Base-by-base conservation (phyloP, 1,284 basidiomycete genomes). In the Ceratobasidium sp. region DNA sequence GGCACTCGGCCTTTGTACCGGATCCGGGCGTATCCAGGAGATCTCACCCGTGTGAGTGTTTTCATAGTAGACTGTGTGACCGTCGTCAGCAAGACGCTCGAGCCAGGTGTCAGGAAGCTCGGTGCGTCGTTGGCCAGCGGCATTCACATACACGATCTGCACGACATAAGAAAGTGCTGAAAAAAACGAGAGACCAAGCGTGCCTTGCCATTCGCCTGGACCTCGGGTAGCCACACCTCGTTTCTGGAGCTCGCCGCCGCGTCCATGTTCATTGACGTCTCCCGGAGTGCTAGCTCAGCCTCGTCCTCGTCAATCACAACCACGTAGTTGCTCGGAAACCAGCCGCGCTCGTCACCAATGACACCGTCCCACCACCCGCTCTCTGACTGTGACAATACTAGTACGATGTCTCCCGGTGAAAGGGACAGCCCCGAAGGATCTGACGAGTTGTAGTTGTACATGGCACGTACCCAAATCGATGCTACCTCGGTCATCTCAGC, bases 361-460 rank as follows among this genome's bases (percentile, higher is more conserved):
- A 98, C 82, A 10, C 96, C 96, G 79, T 99, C 96, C 96, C 96
- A 99, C 96, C 96, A 99, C 15, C 96, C 96, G 2, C 91, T 93
- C 54, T 93, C 92, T 65, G 98, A 86, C 77, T 91, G 89, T 6
- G 91, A 93, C 57, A 97, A 84, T 65, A 99, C 93, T 79, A 98
- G 94, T 75, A 99, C 97, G 73, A 98, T 85, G 76, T 96, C 94
- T 73, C 90, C 91, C 74, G 86, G 87, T 70, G 78, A 83, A 77
- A 99, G 99, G 15, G 92, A 93, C 54, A 99, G 86, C 0, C 95
- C 93, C 6, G 93, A 94, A 52, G 87, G 81, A 74, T 97, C 94
- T 71, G 89, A 83, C 20, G 92, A 90, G 74, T 88, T 84, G 79
- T 96, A 99, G 80, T 96, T 92, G 79, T 97, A 99, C 69, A 94